Evolutionary conservation across 768 basidiomycete genomes (phyloP).

Genomic region (Auriscalpium orientale): DNA sequence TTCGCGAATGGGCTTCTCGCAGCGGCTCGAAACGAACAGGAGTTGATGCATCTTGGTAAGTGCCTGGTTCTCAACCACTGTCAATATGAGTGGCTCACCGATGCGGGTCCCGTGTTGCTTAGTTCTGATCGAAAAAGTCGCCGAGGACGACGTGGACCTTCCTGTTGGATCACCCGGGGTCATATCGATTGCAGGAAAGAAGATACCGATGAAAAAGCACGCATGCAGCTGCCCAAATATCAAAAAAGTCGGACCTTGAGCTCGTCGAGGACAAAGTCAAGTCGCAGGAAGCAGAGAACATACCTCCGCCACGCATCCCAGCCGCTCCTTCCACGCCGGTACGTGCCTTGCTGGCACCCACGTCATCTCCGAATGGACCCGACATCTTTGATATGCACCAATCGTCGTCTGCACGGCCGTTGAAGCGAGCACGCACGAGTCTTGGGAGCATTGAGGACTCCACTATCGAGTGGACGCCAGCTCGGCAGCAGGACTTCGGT

Average conservation of each 20-base stretch:
- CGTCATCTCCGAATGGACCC: too few species aligned
- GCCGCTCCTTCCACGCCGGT: not conserved
- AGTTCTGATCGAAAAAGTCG: not conserved
- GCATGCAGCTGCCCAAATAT: not conserved
- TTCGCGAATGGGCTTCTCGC: not conserved
- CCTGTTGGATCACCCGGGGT: not conserved
- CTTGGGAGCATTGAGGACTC: not conserved
- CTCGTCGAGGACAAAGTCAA: not conserved
- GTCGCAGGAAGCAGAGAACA: not conserved
- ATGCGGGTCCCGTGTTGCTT: not conserved
- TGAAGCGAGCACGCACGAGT: not conserved
- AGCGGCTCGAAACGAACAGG: not conserved
- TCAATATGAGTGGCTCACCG: not conserved
- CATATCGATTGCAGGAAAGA: not conserved
- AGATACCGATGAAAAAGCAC: not conserved
- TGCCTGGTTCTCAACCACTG: not conserved
- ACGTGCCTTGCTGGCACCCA: not conserved
- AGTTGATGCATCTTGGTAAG: not conserved
- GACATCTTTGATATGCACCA: not conserved
- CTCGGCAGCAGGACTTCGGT: not conserved
- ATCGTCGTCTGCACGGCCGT: too few species aligned
- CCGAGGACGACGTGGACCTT: not conserved
- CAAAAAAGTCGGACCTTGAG: not conserved
- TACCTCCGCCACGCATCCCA: not conserved
- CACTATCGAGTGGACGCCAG: not conserved